A percentile compares a stretch with the other conserved stretches of the same genome.
These are phyloP conservation scores for Vitis hybrid DNA, from an alignment of 177 flowering plant genomes.

Conservation along the genomic window DNA sequence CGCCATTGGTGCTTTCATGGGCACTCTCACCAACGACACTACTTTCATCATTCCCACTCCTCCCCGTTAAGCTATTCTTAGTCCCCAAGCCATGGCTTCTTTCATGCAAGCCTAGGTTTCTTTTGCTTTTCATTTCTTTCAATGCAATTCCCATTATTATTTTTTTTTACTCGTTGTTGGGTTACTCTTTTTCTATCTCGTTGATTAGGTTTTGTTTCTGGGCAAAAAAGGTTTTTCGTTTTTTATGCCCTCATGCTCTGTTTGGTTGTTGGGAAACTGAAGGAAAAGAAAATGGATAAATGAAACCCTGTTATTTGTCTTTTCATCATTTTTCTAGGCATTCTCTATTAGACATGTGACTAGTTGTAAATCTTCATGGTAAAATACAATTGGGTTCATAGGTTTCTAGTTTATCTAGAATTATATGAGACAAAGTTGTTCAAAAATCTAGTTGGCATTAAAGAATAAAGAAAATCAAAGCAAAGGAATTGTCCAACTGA, in stretches of 20 bases:
- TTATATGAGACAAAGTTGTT: no score
- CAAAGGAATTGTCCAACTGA: neutral
- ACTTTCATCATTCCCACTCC: constrained; percentile 50
- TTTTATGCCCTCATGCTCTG: no score
- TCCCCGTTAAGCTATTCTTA: constrained; percentile 48
- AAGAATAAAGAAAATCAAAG: neutral
- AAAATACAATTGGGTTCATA: neutral
- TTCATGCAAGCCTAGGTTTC: constrained; percentile 86
- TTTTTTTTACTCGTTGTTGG: neutral
- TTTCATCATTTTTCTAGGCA: neutral
- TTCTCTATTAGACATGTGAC: neutral
- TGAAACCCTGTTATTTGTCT: neutral
- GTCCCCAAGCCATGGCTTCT: constrained; percentile 79
- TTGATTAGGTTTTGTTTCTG: neutral
- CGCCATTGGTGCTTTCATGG: constrained; percentile 84
- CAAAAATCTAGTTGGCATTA: neutral
- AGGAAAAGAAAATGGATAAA: neutral
- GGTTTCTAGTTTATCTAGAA: no score
- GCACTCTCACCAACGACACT: constrained; percentile 59
- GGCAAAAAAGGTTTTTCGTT: no score
- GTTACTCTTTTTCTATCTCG: neutral
- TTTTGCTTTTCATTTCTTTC: neutral
- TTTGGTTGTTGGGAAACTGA: neutral
- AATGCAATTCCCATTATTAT: neutral
- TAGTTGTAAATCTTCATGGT: neutral